Conservation (phyloP, 768 basidiomycete genomes). For the Boletellus sp. region DNA sequence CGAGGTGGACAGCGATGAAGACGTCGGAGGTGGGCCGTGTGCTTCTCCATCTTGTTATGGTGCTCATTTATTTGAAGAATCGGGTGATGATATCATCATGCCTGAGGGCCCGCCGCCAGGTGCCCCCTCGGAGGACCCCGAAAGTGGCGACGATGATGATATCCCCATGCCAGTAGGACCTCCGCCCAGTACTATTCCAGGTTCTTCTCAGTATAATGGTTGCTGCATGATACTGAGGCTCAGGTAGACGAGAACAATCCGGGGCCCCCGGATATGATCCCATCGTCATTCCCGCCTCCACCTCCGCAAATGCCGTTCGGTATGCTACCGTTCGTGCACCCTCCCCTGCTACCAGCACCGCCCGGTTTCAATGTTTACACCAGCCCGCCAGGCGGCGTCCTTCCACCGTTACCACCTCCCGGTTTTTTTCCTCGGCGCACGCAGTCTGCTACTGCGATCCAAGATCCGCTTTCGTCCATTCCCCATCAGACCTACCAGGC, state of each 20-base stretch:
- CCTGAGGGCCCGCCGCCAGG: slow-evolving; percentile 60
- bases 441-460: slow-evolving; percentile 51
- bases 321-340: slow-evolving; percentile 19
- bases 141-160: slow-evolving; percentile 68
- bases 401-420: slow-evolving; percentile 48
- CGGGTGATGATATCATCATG: slow-evolving; percentile 63
- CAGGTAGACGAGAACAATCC: slow-evolving; percentile 9
- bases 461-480: slow-evolving; percentile 72
- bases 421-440: slow-evolving; percentile 61
- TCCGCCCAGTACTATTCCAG: slow-evolving; percentile 40
- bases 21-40: slow-evolving; percentile 40
- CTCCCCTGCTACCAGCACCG: slow-evolving; percentile 12
- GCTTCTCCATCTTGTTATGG: background rate
- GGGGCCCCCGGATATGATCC: background rate
- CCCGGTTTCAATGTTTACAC: slow-evolving; percentile 13
- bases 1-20: slow-evolving; percentile 63
- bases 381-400: slow-evolving; percentile 18
- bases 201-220: slow-evolving; percentile 12
- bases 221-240: background rate
- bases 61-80: slow-evolving; percentile 8
- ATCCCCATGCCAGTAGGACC: slow-evolving; percentile 88
- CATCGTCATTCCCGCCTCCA: slow-evolving; percentile 22
- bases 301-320: slow-evolving; percentile 13
- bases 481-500: slow-evolving; percentile 80
- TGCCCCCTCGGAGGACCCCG: slow-evolving; percentile 34